Evolutionary conservation across 768 basidiomycete genomes (phyloP), one percentile per base, ranked within the genome.

Genomic region (Leccinum arenicola): DNA sequence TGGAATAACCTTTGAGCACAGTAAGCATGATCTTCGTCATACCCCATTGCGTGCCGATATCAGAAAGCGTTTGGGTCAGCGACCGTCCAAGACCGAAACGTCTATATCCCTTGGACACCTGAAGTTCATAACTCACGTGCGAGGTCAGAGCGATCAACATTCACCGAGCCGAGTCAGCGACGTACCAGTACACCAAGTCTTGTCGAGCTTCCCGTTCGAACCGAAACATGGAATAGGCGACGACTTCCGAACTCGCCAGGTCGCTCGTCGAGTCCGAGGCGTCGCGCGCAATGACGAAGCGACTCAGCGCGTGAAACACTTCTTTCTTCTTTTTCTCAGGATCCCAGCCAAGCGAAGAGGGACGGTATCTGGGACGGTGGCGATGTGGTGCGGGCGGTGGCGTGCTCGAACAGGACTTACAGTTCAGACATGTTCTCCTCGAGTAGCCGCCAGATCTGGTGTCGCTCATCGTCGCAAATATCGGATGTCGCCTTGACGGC

Each of bases 11-110:
- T 80, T 84, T 86, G 63, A 93, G 80, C 1, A 85, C 88, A 0
- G 92, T 94, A 15, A 94, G 79, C 78, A 87, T 82, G 27, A 89
- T 71, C 67, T 87, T 91, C 40, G 83, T 73, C 86, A 93, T 88
- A 3, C 68, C 60, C 75, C 79, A 88, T 43, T 65, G 68, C 14
- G 65, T 66, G 6, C 82, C 85, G 15, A 93, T 80, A 8, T 72
- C 72, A 21, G 73, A 72, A 19, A 93, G 71, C 21, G 73, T 70
- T 3, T 76, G 71, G 68, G 86, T 76, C 52, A 93, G 68, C 21
- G 70, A 64, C 58, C 72, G 81, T 1, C 91, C 92, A 1, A 90
- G 70, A 3, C 91, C 89, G 27, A 68, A 69, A 5, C 86, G 76
- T 59, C 78, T 81, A 14, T 65, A 71, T 1, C 64, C 49, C 38